Conservation (phyloP, 2,329 filamentous ascomycete genomes). For the Pseudogymnoascus sp. region DNA sequence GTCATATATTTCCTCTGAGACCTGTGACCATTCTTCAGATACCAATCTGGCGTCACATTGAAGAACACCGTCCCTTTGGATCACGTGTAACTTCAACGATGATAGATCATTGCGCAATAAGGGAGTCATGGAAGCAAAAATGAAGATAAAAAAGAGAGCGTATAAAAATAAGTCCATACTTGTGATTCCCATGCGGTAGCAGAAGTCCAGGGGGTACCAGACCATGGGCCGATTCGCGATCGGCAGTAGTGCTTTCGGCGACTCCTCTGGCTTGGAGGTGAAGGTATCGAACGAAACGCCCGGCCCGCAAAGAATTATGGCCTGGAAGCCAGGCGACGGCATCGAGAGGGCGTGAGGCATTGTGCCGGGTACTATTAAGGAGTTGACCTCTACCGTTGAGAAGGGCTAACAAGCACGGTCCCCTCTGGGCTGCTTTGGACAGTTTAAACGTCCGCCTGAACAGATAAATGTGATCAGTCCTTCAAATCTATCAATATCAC, state of each 20-base stretch:
- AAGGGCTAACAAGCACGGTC: not conserved
- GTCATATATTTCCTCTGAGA: not conserved
- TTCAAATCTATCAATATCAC: not conserved
- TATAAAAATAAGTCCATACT: conserved; percentile 39
- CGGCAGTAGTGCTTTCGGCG: conserved; percentile 73
- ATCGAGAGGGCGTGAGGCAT: conserved; percentile 73
- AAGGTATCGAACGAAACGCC: conserved; percentile 77
- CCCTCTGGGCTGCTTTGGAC: not conserved
- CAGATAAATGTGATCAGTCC: not conserved
- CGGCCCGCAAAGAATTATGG: conserved; percentile 73
- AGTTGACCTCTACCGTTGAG: not conserved
- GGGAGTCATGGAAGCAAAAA: not conserved
- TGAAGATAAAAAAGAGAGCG: not conserved
- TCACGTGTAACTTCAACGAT: not conserved
- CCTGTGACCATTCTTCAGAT: not conserved
- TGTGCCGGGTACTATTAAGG: conserved; percentile 10
- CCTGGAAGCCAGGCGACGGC: conserved; percentile 70
- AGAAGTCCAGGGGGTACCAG: conserved; percentile 82
- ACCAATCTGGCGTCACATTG: not conserved
- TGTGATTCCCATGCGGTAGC: conserved; percentile 70
- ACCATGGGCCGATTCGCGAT: conserved; percentile 84
- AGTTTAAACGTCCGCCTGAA: not conserved
- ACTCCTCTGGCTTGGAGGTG: conserved; percentile 69
- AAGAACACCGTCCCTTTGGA: not conserved
- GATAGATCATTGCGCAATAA: not conserved